Base-by-base conservation (phyloP, 805 yeast species). In the Barnettozyma populi region DNA sequence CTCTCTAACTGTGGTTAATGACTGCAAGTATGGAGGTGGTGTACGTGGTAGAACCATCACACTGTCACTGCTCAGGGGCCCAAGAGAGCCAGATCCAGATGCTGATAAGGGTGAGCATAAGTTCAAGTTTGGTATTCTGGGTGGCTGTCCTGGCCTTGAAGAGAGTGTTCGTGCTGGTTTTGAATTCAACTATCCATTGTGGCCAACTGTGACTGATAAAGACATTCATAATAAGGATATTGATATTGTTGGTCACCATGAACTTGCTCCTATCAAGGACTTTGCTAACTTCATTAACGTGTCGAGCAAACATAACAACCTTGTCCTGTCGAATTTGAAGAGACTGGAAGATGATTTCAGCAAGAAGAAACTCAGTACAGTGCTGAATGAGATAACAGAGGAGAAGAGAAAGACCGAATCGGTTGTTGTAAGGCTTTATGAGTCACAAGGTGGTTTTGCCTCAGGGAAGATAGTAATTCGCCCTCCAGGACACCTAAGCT, bases 11-110 rank as follows among this genome's bases (percentile, higher is more conserved):
- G 68, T 92, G 16, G 63, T 92, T 59, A 92, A 90, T 64, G 83
- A 89, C 66, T 77, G 82, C 61, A 92, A 92, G 65, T 92, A 89
- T 62, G 99, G 99, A 8, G 95, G 89, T 56, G 76, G 95, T 1
- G 83, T 90, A 18, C 97, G 89, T 60, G 99, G 99, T n/a, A 89
- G 89, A 56, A 66, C 82, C 62, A 86, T 92, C 82, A 80, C 97
- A 42, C 71, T 94, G 43, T 87, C 96, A 1, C 70, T 94, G 52
- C 69, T 92, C 59, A 81, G 99, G 61, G 80, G 97, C 13, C 90
- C 99, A 27, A 92, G 94, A 67, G 86, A 89, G 19, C 99, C 99
- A 0, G 99, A 92, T 74, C 90, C 84, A 8, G 75, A 80, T 61
- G 97, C 98, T 8, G 99, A 92, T 64, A 89, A 94, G 86, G 98